Evolutionary conservation across 2,329 filamentous ascomycete genomes (phyloP).

Genomic region (Pseudonectria buxi): DNA sequence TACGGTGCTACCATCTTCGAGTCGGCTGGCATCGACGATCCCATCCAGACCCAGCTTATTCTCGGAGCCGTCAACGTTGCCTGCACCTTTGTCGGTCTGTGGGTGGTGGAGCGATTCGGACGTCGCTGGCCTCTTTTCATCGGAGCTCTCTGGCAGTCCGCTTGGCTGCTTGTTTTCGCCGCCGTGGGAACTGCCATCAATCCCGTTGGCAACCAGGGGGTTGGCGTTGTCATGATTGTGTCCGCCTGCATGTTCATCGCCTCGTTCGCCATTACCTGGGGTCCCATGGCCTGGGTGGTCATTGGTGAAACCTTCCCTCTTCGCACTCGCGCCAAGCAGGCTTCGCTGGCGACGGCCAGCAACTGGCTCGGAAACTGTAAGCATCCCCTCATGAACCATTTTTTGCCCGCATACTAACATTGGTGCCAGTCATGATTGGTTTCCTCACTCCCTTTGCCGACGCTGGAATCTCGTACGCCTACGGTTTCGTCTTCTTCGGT

Average conservation of each 20-base stretch:
- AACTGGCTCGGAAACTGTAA: constrained; percentile 56
- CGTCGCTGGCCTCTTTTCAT: constrained; percentile 61
- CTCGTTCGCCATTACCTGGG: constrained; percentile 64
- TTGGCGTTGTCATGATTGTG: constrained; percentile 64
- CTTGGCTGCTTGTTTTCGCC: constrained; percentile 59
- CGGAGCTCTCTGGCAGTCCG: constrained; percentile 61
- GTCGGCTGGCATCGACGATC: constrained; percentile 59
- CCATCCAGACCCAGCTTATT: constrained; percentile 62
- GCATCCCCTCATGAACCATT: constrained; percentile 1
- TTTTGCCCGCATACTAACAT: constrained; percentile 5
- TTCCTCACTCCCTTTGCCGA: constrained; percentile 65
- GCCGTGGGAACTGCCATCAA: constrained; percentile 43
- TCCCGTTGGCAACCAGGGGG: constrained; percentile 35
- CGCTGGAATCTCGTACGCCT: constrained; percentile 52
- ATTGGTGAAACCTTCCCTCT: constrained; percentile 60
- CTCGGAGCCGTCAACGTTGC: constrained; percentile 61
- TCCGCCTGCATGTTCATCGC: constrained; percentile 69
- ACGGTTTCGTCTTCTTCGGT: constrained; percentile 59
- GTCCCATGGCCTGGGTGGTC: constrained; percentile 62
- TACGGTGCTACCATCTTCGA: constrained; percentile 63
- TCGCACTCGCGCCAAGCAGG: constrained; percentile 47
- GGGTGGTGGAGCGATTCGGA: constrained; percentile 60
- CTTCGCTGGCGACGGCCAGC: constrained; percentile 45
- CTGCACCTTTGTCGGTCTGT: constrained; percentile 61
- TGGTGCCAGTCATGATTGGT: constrained; percentile 46